Evolutionary conservation across 2,329 filamentous ascomycete species (phyloP).

Genomic region (Colletotrichum graminicola): DNA sequence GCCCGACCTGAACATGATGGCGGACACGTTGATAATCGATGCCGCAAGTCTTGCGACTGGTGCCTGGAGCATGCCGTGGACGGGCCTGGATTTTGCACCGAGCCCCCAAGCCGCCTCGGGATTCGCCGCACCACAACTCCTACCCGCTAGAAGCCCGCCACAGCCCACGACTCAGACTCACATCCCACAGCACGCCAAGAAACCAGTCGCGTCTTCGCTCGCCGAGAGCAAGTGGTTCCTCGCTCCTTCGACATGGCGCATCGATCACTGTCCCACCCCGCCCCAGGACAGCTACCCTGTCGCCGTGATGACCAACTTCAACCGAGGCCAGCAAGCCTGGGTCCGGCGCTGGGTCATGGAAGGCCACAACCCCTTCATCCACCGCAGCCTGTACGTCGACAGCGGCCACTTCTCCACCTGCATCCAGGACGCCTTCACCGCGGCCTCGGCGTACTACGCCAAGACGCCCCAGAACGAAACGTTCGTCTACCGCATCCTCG

Average conservation of each 20-base stretch:
- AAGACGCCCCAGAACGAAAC: conserved; percentile 45
- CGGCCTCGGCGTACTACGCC: conserved; percentile 44
- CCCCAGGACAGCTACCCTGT: conserved; percentile 26
- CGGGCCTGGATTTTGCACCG: not conserved
- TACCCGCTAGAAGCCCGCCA: conserved; percentile 9
- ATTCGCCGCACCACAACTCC: not conserved
- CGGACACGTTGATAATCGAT: conserved; percentile 4
- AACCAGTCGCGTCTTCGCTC: not conserved
- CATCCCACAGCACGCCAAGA: not conserved
- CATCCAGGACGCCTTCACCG: conserved; percentile 46
- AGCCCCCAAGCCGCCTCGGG: not conserved
- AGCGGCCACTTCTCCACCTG: conserved; percentile 42
- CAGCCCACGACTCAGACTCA: not conserved
- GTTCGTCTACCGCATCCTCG: conserved; percentile 44
- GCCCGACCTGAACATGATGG: not conserved
- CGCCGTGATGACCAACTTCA: conserved; percentile 45
- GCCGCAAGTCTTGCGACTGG: not conserved
- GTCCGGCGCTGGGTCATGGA: conserved; percentile 44
- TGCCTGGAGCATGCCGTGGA: conserved; percentile 16
- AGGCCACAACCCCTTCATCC: conserved; percentile 47
- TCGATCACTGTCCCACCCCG: conserved; percentile 28
- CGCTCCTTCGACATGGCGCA: conserved; percentile 43
- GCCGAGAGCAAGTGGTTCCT: conserved; percentile 42
- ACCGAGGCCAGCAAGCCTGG: conserved; percentile 45
- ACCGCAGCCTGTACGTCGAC: conserved; percentile 44